phyloP scores from a whole-genome alignment of 2,329 filamentous ascomycete genomes.

The Aspergillus texensis region DNA sequence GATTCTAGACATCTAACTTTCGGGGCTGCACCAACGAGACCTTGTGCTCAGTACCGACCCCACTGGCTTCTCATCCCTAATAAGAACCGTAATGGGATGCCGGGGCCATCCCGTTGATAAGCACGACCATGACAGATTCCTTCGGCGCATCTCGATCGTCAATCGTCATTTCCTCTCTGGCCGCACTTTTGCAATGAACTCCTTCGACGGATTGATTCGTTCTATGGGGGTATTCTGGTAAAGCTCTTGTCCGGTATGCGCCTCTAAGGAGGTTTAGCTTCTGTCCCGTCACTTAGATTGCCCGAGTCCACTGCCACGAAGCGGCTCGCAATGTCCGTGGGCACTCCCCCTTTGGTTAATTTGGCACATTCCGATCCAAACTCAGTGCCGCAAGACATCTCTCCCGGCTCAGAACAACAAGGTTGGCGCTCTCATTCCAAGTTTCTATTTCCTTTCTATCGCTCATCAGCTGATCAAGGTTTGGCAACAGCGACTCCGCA shows the following conservation, averaged over 20 bases:
- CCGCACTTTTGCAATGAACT: constrained; percentile 12
- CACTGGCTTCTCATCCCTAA: constrained; percentile 12
- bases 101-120: constrained; percentile 9
- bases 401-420: constrained; percentile 18
- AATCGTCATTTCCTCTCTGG: background rate
- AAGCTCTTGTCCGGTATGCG: constrained; percentile 16
- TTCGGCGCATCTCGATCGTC: background rate
- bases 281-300: constrained; percentile 11
- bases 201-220: constrained; percentile 7
- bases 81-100: constrained; percentile 5
- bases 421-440: constrained; percentile 18
- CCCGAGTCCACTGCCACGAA: constrained; percentile 1
- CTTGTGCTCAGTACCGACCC: constrained; percentile 13
- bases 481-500: constrained; percentile 21
- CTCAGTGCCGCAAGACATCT: constrained; percentile 10
- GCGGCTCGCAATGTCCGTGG: constrained; percentile 21
- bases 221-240: constrained; percentile 12
- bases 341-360: constrained; percentile 19
- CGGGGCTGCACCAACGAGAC: constrained; percentile 17
- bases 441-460: background rate
- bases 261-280: constrained; percentile 13
- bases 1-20: constrained; percentile 11
- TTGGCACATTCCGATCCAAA: constrained; percentile 17
- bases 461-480: constrained; percentile 11
- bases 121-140: background rate